Evolutionary conservation across 2,329 filamentous ascomycete genomes (phyloP).

Genomic region (Trichoderma arundinaceum): DNA sequence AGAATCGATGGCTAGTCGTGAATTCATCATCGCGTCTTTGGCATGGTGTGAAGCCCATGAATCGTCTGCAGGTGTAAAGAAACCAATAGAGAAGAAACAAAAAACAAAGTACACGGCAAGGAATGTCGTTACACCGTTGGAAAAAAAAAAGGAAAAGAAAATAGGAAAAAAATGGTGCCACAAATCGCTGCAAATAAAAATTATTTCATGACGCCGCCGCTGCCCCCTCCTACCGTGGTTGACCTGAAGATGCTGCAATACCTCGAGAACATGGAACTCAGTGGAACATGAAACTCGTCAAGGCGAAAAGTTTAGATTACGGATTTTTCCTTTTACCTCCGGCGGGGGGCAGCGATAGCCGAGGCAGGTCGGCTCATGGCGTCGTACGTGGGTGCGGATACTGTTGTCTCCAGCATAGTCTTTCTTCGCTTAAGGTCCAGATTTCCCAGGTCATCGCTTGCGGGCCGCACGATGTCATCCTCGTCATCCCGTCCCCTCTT

Average conservation of each 20-base stretch:
- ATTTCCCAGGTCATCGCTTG: slow-evolving; percentile 58
- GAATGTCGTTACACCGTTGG: slow-evolving; percentile 33
- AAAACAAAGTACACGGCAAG: slow-evolving; percentile 33
- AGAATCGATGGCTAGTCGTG: slow-evolving; percentile 45
- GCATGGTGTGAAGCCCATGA: slow-evolving; percentile 39
- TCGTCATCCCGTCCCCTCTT: slow-evolving; percentile 64
- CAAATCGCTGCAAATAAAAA: slow-evolving; percentile 31
- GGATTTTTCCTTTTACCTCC: slow-evolving; percentile 42
- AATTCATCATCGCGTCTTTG: slow-evolving; percentile 47
- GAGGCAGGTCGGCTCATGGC: slow-evolving; percentile 55
- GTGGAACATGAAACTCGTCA: slow-evolving; percentile 31
- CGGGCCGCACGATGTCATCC: slow-evolving; percentile 64
- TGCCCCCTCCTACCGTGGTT: slow-evolving; percentile 19
- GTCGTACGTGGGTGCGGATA: slow-evolving; percentile 58
- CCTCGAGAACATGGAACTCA: slow-evolving; percentile 28
- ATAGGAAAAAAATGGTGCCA: slow-evolving; percentile 28
- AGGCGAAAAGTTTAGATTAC: slow-evolving; percentile 27
- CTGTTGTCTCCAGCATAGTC: slow-evolving; percentile 68
- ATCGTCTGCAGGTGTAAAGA: slow-evolving; percentile 42
- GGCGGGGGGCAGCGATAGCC: slow-evolving; percentile 50
- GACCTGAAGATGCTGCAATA: slow-evolving; percentile 29
- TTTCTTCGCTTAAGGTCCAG: slow-evolving; percentile 79
- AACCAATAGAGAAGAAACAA: slow-evolving; percentile 36
- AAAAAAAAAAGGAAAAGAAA: background rate
- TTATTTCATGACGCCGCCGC: slow-evolving; percentile 32